A percentile compares a stretch with the other conserved stretches of the same genome.
These are phyloP conservation scores for Talaromyces wortmannii DNA, from an alignment of 495 filamentous ascomycete genomes.

Conservation along the genomic window DNA sequence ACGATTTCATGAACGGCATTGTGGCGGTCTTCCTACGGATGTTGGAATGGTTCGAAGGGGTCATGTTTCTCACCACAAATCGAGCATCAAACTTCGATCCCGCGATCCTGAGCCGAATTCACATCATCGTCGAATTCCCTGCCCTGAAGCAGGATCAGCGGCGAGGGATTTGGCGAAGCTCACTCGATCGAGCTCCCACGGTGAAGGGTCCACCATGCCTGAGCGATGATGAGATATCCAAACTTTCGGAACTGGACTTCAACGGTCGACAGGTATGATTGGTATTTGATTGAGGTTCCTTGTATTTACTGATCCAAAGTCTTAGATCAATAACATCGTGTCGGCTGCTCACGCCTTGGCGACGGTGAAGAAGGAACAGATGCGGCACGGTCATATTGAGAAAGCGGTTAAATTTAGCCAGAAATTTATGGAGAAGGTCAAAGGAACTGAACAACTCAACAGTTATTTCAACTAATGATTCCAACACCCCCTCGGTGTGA, in stretches of 20 bases:
- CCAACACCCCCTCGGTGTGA: background rate
- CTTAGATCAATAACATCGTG: slow-evolving; percentile 1
- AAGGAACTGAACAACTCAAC: background rate
- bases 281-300: background rate
- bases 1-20: slow-evolving; percentile 1
- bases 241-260: background rate
- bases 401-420: background rate
- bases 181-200: background rate
- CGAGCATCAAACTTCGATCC: slow-evolving; percentile 13
- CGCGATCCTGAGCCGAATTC: slow-evolving; percentile 1
- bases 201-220: background rate
- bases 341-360: background rate
- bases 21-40: slow-evolving; percentile 38
- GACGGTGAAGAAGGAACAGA: background rate
- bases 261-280: background rate
- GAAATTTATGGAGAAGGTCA: background rate
- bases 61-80: slow-evolving; percentile 49
- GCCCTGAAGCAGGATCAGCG: background rate
- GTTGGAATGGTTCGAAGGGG: slow-evolving; percentile 46
- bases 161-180: background rate
- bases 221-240: background rate
- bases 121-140: background rate
- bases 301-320: background rate
- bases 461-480: background rate
- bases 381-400: background rate